Evolutionary conservation across 768 basidiomycete genomes (phyloP).

Genomic region (Mycena belliarum): DNA sequence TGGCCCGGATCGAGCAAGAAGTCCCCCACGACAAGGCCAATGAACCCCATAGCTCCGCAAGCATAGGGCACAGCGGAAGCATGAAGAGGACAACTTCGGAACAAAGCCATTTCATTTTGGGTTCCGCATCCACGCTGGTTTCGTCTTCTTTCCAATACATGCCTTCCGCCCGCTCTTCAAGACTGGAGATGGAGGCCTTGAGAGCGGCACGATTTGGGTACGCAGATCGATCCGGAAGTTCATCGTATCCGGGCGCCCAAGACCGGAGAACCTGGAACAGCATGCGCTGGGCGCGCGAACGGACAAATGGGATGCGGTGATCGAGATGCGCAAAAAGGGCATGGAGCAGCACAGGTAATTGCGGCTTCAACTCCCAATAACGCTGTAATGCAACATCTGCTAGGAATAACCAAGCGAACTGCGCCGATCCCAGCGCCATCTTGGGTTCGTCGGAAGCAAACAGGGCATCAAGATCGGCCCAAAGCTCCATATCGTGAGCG

Average conservation of each 20-base stretch:
- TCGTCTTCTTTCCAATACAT: slow-evolving; percentile 79
- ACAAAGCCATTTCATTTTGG: slow-evolving; percentile 71
- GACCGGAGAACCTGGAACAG: slow-evolving; percentile 83
- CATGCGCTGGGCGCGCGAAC: slow-evolving; percentile 71
- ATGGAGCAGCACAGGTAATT: slow-evolving; percentile 76
- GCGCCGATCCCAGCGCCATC: slow-evolving; percentile 74
- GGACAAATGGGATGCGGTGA: slow-evolving; percentile 69
- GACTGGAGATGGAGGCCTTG: slow-evolving; percentile 48
- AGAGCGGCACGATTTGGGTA: slow-evolving; percentile 49
- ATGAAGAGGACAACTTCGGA: slow-evolving; percentile 67
- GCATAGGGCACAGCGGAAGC: slow-evolving; percentile 65
- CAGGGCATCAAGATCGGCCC: slow-evolving; percentile 77
- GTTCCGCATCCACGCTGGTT: slow-evolving; percentile 49
- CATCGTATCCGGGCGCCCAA: slow-evolving; percentile 78
- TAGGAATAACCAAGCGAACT: slow-evolving; percentile 86
- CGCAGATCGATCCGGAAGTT: slow-evolving; percentile 59
- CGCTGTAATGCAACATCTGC: slow-evolving; percentile 75
- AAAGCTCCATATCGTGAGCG: slow-evolving; percentile 69
- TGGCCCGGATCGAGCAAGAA: slow-evolving; percentile 80
- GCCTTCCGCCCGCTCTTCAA: slow-evolving; percentile 59
- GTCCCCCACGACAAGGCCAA: slow-evolving; percentile 84
- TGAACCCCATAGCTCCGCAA: slow-evolving; percentile 78
- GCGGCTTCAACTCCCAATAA: slow-evolving; percentile 70
- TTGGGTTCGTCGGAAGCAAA: slow-evolving; percentile 71
- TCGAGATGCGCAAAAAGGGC: slow-evolving; percentile 82